Conservation (phyloP, 1,284 basidiomycete species). For the Cryptococcus sp. region DNA sequence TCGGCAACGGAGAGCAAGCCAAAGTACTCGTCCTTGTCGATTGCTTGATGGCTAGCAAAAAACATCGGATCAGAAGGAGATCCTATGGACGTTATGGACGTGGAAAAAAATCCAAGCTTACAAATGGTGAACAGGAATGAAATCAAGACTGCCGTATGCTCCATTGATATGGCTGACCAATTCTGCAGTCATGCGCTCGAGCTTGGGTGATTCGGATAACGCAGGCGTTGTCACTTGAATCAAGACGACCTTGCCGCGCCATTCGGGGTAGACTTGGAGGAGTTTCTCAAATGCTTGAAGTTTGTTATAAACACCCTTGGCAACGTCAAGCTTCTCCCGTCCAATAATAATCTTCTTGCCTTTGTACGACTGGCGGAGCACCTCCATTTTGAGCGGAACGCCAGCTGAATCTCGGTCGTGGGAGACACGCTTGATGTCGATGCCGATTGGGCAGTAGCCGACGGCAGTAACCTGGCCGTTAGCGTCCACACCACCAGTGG, state of each 20-base stretch:
- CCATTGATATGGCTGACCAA: slow-evolving; percentile 97
- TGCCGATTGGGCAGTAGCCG: slow-evolving; percentile 93
- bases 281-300: slow-evolving; percentile 95
- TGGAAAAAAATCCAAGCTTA: slow-evolving; percentile 44
- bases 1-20: slow-evolving; percentile 94
- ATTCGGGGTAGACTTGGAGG: slow-evolving; percentile 89
- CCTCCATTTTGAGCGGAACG: slow-evolving; percentile 84
- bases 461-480: slow-evolving; percentile 85
- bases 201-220: slow-evolving; percentile 86
- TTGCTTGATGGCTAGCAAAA: slow-evolving; percentile 78
- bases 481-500: slow-evolving; percentile 79
- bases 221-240: slow-evolving; percentile 92
- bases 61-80: neutral
- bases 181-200: slow-evolving; percentile 92
- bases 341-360: slow-evolving; percentile 99
- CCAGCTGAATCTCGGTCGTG: slow-evolving; percentile 77
- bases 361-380: slow-evolving; percentile 81
- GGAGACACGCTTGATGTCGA: slow-evolving; percentile 88
- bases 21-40: slow-evolving; percentile 98
- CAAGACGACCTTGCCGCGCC: slow-evolving; percentile 79
- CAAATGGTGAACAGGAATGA: slow-evolving; percentile 99
- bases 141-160: slow-evolving; percentile 90
- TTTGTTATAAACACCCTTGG: slow-evolving; percentile 97
- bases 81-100: neutral
- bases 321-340: slow-evolving; percentile 97